Evolutionary conservation across 2,329 filamentous ascomycete species (phyloP).

Genomic region (Ophiocordyceps sinensis): DNA sequence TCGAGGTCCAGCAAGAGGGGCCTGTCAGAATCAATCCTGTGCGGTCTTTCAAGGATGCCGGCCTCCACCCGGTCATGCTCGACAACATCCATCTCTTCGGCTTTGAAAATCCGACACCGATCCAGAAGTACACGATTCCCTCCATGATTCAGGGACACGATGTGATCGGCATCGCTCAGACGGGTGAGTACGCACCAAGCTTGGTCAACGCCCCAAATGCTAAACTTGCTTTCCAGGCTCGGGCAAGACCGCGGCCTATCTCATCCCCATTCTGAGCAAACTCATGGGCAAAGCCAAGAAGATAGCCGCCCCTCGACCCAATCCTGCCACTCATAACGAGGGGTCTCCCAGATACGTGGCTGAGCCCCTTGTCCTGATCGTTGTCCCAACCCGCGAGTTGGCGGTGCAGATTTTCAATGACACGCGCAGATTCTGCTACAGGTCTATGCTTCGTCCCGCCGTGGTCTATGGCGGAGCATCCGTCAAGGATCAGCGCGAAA

Average conservation of each 20-base stretch:
- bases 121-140: conserved; percentile 75
- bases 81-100: conserved; percentile 61
- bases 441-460: conserved; percentile 84
- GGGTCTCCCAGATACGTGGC: conserved; percentile 43
- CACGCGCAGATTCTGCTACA: conserved; percentile 81
- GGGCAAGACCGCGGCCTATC: conserved; percentile 87
- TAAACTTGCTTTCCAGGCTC: conserved; percentile 46
- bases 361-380: conserved; percentile 75
- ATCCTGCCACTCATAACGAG: conserved; percentile 39
- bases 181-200: conserved; percentile 45
- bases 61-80: conserved; percentile 71
- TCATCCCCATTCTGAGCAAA: conserved; percentile 78
- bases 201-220: background rate
- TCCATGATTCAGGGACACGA: conserved; percentile 65
- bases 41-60: conserved; percentile 55
- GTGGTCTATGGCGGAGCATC: conserved; percentile 80
- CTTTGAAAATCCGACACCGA: conserved; percentile 65
- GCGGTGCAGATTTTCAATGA: conserved; percentile 94
- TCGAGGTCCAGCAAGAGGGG: conserved; percentile 44
- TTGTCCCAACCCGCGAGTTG: conserved; percentile 79
- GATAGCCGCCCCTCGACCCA: conserved; percentile 63
- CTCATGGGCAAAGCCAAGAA: conserved; percentile 95
- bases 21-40: conserved; percentile 34
- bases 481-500: conserved; percentile 49
- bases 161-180: conserved; percentile 81